phyloP scores from a whole-genome alignment of 2,329 filamentous ascomycete species.

The Rhynchosporium graminicola region DNA sequence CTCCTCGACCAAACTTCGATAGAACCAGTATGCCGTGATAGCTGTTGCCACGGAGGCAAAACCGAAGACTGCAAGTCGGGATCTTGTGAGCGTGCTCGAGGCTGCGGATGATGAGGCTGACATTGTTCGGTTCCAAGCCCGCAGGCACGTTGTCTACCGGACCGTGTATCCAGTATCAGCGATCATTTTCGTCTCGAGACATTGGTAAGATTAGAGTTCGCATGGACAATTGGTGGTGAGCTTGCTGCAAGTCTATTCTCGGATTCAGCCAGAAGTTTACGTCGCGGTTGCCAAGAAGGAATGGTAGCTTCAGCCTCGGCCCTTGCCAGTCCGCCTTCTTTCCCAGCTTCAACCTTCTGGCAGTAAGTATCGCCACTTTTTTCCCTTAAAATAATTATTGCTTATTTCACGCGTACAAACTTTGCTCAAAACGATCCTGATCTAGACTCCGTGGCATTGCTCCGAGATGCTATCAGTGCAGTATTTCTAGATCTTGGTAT shows the following conservation, averaged over 20 bases:
- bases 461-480: no score
- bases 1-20: conserved; percentile 44
- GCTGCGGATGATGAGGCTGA: conserved; percentile 49
- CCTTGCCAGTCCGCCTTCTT: no score
- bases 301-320: no score
- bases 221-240: neutral
- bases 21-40: conserved; percentile 61
- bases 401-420: no score
- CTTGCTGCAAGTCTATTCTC: neutral
- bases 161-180: neutral
- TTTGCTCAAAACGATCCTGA: no score
- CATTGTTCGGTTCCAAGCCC: conserved; percentile 27
- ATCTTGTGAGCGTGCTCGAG: conserved; percentile 54
- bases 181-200: conserved; percentile 10
- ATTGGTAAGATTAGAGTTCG: neutral
- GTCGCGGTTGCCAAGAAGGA: no score
- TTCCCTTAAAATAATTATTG: no score
- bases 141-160: conserved; percentile 9
- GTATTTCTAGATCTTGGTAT: no score
- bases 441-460: no score
- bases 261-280: no score
- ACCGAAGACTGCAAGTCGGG: conserved; percentile 56
- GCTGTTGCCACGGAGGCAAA: conserved; percentile 57
- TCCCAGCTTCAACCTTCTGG: no score
- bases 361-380: no score